These are phyloP conservation scores for Hymenoscyphus infarciens DNA, from an alignment of 2,329 filamentous ascomycete genomes.

Conservation along the genomic window DNA sequence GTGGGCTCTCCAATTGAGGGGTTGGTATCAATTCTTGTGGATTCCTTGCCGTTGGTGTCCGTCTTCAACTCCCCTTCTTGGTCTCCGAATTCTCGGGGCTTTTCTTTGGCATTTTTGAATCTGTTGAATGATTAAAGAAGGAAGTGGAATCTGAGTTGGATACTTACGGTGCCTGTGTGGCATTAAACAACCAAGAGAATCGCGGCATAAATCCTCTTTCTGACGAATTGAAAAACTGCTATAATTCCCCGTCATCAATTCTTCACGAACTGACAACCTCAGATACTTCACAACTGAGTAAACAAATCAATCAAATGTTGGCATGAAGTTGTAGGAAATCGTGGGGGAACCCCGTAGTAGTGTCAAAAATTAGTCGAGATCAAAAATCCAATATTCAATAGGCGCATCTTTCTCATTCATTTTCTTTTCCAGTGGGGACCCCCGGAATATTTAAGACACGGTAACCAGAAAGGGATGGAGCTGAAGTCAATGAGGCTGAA, in stretches of 20 bases:
- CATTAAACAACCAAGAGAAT: slow-evolving; percentile 19
- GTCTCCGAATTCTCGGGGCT: not conserved
- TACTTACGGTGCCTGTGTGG: slow-evolving; percentile 20
- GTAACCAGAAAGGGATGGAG: not conserved
- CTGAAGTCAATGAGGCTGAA: not conserved
- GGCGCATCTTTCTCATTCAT: not conserved
- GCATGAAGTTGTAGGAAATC: not conserved
- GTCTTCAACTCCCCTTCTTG: not conserved
- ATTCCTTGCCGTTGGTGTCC: not conserved
- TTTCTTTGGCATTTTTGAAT: not conserved
- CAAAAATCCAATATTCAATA: not conserved
- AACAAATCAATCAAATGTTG: not conserved
- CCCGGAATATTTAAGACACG: not conserved
- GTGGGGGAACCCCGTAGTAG: not conserved
- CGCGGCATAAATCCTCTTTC: slow-evolving; percentile 18
- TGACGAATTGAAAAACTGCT: not conserved
- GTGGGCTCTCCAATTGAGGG: not conserved
- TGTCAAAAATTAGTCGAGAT: too few species aligned
- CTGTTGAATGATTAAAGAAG: slow-evolving; percentile 9
- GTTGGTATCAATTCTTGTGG: not conserved
- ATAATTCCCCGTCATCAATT: not conserved
- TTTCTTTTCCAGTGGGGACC: slow-evolving; percentile 1
- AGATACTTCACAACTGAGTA: not conserved
- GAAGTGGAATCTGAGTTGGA: not conserved
- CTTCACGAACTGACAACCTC: not conserved